Percentiles rank a stretch among this genome's conserved stretches.
phyloP scores from a whole-genome alignment of 2,329 filamentous ascomycete genomes.

The Arthroderma sp. region DNA sequence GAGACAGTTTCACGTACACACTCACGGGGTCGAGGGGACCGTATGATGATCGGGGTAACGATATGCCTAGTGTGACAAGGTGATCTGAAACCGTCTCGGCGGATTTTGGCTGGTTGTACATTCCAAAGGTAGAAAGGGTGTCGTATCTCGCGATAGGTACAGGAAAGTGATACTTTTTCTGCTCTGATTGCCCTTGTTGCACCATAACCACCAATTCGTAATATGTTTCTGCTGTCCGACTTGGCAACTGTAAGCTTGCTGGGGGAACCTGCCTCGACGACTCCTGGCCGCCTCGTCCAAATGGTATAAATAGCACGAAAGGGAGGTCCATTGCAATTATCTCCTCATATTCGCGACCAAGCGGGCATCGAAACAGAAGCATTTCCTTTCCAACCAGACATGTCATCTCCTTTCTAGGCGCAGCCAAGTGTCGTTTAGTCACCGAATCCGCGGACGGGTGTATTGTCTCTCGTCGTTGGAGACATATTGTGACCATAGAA shows the following conservation, averaged over 20 bases:
- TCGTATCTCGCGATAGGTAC: constrained; percentile 89
- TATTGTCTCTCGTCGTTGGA: constrained; percentile 89
- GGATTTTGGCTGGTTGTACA: constrained; percentile 94
- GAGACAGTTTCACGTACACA: constrained; percentile 86
- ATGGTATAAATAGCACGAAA: constrained; percentile 95
- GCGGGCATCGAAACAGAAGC: constrained; percentile 72
- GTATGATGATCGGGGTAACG: constrained; percentile 89
- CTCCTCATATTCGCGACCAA: constrained; percentile 72
- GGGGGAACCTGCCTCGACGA: constrained; percentile 80
- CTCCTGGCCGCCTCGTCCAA: constrained; percentile 80
- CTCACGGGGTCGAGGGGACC: constrained; percentile 89
- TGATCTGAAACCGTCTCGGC: constrained; percentile 79
- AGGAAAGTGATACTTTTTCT: constrained; percentile 83
- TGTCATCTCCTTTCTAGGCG: constrained; percentile 76
- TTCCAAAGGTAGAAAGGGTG: constrained; percentile 93
- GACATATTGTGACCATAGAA: constrained; percentile 84
- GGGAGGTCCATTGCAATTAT: constrained; percentile 94
- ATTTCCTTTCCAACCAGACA: constrained; percentile 95
- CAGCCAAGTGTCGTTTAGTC: constrained; percentile 79
- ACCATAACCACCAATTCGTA: constrained; percentile 95
- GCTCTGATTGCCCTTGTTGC: constrained; percentile 73
- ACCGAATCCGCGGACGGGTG: constrained; percentile 91
- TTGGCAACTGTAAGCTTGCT: constrained; percentile 77
- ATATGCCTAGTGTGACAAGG: constrained; percentile 80
- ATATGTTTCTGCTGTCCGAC: constrained; percentile 87